These are phyloP conservation scores for Pleurotus salmoneostramineus DNA, from an alignment of 768 basidiomycete species.

Conservation along the genomic window DNA sequence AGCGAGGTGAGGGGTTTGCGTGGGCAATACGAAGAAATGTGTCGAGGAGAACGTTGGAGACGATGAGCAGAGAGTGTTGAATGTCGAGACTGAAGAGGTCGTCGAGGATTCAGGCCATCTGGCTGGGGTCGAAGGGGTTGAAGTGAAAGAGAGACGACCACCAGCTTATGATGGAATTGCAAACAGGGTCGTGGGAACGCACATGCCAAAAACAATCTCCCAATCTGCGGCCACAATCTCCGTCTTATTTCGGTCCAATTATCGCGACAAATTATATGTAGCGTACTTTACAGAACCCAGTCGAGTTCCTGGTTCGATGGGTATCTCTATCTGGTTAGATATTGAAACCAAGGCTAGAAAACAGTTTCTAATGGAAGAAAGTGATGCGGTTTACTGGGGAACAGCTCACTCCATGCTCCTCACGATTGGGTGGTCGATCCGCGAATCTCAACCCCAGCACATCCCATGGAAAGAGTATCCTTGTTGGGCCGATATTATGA, in stretches of 20 bases:
- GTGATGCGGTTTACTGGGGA: too few relatives aligned
- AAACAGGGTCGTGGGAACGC: slow-evolving; percentile 5
- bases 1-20: neutral
- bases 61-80: neutral
- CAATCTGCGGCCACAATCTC: slow-evolving; percentile 1
- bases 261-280: neutral
- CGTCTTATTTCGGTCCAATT: neutral
- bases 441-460: too few relatives aligned
- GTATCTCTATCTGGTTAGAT: too few relatives aligned
- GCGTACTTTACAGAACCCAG: neutral
- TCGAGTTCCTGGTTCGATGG: too few relatives aligned
- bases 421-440: too few relatives aligned
- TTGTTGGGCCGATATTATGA: too few relatives aligned
- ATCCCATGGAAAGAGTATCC: too few relatives aligned
- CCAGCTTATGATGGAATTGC: slow-evolving; percentile 2
- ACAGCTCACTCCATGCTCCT: too few relatives aligned
- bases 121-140: slow-evolving; percentile 3
- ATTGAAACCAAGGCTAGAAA: too few relatives aligned
- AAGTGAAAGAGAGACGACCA: slow-evolving; percentile 6
- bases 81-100: neutral
- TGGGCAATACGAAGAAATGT: neutral
- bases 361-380: too few relatives aligned
- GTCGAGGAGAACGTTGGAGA: neutral
- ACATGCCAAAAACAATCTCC: neutral
- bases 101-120: slow-evolving; percentile 3